A percentile compares a stretch with the other conserved stretches of the same genome.
phyloP scores from a whole-genome alignment of 805 yeast species.

The Candida boleticola region DNA sequence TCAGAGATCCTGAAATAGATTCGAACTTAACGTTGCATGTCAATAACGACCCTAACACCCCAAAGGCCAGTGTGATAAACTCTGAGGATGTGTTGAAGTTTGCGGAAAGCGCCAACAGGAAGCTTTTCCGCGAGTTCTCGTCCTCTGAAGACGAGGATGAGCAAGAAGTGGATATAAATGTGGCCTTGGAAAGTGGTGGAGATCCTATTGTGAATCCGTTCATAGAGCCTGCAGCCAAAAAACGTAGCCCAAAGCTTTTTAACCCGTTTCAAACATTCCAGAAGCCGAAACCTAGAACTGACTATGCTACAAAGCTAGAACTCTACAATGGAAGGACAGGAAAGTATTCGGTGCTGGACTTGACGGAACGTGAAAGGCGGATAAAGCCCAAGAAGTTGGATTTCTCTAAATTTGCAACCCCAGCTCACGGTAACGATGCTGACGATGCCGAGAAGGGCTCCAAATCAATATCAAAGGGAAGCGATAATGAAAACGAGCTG shows the following conservation, averaged over 20 bases:
- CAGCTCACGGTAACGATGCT: neutral
- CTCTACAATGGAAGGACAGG: constrained; percentile 38
- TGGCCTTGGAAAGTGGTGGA: no score
- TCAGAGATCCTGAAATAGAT: neutral
- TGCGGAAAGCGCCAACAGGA: neutral
- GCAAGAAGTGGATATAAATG: neutral
- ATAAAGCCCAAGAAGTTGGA: constrained; percentile 40
- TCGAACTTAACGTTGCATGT: constrained; percentile 3
- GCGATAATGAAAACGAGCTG: neutral
- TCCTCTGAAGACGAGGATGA: neutral
- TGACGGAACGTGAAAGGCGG: constrained; percentile 30
- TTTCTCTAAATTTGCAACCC: constrained; percentile 12
- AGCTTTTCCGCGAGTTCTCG: neutral
- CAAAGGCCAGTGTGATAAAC: neutral
- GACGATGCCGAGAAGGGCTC: neutral
- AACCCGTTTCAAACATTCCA: constrained; percentile 3
- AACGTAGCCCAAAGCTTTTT: neutral
- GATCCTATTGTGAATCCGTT: neutral
- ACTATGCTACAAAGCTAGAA: constrained; percentile 26
- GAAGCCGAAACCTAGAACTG: constrained; percentile 5
- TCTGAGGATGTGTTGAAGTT: neutral
- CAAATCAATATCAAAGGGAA: neutral
- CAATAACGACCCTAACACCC: neutral
- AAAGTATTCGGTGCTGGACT: constrained; percentile 27
- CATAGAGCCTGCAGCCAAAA: neutral